Conservation (phyloP, 352 stramenopile genomes). For the Pythium periplocum region DNA sequence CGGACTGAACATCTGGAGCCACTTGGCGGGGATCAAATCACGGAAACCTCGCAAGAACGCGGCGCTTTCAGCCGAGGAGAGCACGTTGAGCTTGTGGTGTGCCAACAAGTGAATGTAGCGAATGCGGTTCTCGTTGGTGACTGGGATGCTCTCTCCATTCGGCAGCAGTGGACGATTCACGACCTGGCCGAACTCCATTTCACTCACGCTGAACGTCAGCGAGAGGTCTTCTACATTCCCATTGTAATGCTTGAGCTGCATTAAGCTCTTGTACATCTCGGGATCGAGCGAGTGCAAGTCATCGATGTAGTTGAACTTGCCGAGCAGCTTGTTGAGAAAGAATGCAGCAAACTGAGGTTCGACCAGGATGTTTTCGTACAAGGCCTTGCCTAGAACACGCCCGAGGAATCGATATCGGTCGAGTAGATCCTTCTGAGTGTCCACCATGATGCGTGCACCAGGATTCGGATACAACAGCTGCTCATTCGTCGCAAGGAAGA, state of each 20-base stretch:
- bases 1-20: slow-evolving; percentile 81
- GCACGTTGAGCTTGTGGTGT: slow-evolving; percentile 96
- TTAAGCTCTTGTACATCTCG: slow-evolving; percentile 94
- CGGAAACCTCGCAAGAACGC: slow-evolving; percentile 72
- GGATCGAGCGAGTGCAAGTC: slow-evolving; percentile 93
- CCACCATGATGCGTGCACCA: slow-evolving; percentile 62
- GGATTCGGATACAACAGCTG: slow-evolving; percentile 95
- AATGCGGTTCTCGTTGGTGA: slow-evolving; percentile 94
- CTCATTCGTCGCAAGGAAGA: slow-evolving; percentile 83
- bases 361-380: slow-evolving; percentile 96
- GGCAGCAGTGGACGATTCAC: slow-evolving; percentile 76
- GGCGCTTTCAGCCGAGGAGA: slow-evolving; percentile 42
- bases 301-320: slow-evolving; percentile 84
- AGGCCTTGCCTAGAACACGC: slow-evolving; percentile 92
- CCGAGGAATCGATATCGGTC: slow-evolving; percentile 94
- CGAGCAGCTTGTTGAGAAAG: slow-evolving; percentile 95
- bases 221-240: slow-evolving; percentile 88
- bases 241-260: slow-evolving; percentile 94
- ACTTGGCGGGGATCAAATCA: slow-evolving; percentile 66
- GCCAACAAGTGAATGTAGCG: slow-evolving; percentile 95
- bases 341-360: slow-evolving; percentile 96
- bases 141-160: slow-evolving; percentile 76
- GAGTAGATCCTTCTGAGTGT: slow-evolving; percentile 72
- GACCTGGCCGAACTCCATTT: slow-evolving; percentile 69
- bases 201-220: slow-evolving; percentile 92